phyloP scores from a whole-genome alignment of 2,329 filamentous ascomycete species.

The Pseudopyricularia cyperi region DNA sequence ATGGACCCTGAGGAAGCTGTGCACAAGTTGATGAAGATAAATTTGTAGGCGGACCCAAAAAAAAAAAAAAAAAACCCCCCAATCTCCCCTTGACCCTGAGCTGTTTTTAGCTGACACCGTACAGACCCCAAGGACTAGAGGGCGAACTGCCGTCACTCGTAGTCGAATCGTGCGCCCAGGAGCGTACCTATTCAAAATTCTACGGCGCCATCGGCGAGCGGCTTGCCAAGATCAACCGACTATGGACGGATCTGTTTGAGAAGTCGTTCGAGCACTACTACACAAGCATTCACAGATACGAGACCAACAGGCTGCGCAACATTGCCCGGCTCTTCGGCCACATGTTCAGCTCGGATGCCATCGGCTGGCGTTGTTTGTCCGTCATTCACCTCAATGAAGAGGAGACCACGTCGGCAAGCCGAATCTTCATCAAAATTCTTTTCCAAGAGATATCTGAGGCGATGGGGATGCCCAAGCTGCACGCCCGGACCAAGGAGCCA shows the following conservation, averaged over 20 bases:
- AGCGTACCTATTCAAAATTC: slow-evolving; percentile 95
- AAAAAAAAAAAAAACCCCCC: background rate
- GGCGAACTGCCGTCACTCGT: slow-evolving; percentile 91
- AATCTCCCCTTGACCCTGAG: background rate
- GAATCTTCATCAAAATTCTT: slow-evolving; percentile 97
- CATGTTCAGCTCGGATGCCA: slow-evolving; percentile 72
- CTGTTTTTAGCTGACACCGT: background rate
- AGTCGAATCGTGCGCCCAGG: slow-evolving; percentile 91
- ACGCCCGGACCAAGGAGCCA: slow-evolving; percentile 65
- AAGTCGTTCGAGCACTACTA: slow-evolving; percentile 86
- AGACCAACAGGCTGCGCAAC: slow-evolving; percentile 89
- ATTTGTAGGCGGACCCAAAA: slow-evolving; percentile 31
- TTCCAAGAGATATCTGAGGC: slow-evolving; percentile 87
- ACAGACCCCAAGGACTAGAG: slow-evolving; percentile 63
- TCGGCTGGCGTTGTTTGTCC: slow-evolving; percentile 83
- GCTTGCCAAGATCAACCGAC: slow-evolving; percentile 87
- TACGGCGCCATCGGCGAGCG: slow-evolving; percentile 89
- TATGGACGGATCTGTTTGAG: slow-evolving; percentile 91
- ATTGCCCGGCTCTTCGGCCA: slow-evolving; percentile 93
- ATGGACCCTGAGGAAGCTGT: slow-evolving; percentile 93
- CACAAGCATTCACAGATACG: slow-evolving; percentile 92
- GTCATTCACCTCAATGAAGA: slow-evolving; percentile 87
- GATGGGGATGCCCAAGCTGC: slow-evolving; percentile 69
- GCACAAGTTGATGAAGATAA: slow-evolving; percentile 93
- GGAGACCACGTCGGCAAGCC: slow-evolving; percentile 88